phyloP scores from a whole-genome alignment of 1,284 basidiomycete species.

The Apiotrichum akiyoshidainum region DNA sequence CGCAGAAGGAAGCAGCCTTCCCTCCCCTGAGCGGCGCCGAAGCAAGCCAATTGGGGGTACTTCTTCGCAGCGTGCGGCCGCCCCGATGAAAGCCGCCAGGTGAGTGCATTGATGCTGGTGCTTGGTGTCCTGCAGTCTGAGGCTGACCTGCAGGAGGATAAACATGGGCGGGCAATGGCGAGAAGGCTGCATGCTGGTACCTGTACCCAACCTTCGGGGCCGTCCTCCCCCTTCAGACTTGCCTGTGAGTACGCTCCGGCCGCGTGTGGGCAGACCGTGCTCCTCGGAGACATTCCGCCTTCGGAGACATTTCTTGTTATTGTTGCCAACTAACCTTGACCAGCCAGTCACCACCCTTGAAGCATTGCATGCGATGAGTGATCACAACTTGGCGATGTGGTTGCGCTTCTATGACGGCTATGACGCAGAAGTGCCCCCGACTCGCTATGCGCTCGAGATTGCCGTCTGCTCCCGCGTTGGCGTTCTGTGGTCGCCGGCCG shows the following conservation, averaged over 20 bases:
- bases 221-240: background rate
- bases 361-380: background rate
- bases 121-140: background rate
- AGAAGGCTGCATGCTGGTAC: background rate
- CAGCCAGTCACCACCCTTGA: background rate
- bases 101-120: background rate
- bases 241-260: background rate
- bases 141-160: background rate
- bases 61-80: background rate
- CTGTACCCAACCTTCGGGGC: background rate
- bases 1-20: no score
- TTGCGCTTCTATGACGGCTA: conserved; percentile 2
- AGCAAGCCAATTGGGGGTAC: background rate
- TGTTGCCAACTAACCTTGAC: background rate
- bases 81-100: background rate
- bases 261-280: background rate
- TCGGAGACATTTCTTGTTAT: background rate
- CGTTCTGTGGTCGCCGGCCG: background rate
- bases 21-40: background rate
- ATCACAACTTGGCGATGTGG: background rate
- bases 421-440: background rate
- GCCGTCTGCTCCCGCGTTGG: background rate
- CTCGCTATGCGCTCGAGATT: background rate
- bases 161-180: conserved; percentile 4
- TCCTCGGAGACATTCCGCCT: background rate